A percentile compares a stretch with the other conserved stretches of the same genome.
Conservation (phyloP, 805 yeast species). For the Ogataea dorogensis region DNA sequence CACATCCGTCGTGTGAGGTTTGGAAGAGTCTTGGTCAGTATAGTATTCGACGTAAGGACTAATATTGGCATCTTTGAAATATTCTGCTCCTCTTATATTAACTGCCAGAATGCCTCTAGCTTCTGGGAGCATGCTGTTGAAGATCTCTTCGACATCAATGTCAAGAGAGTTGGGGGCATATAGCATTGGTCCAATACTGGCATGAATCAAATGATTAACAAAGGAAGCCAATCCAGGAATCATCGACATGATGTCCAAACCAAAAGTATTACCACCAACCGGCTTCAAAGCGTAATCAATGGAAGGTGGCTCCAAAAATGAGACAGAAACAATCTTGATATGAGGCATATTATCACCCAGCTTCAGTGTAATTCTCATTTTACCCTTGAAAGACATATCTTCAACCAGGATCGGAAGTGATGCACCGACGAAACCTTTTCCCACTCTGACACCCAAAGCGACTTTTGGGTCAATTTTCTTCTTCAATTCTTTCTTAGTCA, state of each 20-base stretch:
- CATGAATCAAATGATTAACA: slow-evolving; percentile 66
- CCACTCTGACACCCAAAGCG: slow-evolving; percentile 75
- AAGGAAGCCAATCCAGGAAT: slow-evolving; percentile 76
- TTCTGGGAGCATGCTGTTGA: slow-evolving; percentile 62
- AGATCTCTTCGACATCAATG: slow-evolving; percentile 67
- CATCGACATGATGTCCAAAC: slow-evolving; percentile 79
- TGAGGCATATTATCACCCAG: slow-evolving; percentile 73
- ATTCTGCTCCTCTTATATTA: slow-evolving; percentile 53
- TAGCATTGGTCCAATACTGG: slow-evolving; percentile 71
- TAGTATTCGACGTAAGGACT: slow-evolving; percentile 46
- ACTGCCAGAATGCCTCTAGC: slow-evolving; percentile 70
- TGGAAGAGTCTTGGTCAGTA: slow-evolving; percentile 37
- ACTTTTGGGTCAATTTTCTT: slow-evolving; percentile 77
- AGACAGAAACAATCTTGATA: slow-evolving; percentile 66
- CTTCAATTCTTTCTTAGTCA: slow-evolving; percentile 73
- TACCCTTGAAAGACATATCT: slow-evolving; percentile 73
- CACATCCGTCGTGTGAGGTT: slow-evolving; percentile 46
- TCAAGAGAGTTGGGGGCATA: slow-evolving; percentile 82
- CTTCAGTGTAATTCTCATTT: slow-evolving; percentile 61
- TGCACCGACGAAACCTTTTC: slow-evolving; percentile 77
- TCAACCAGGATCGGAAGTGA: slow-evolving; percentile 76
- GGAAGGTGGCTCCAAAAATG: slow-evolving; percentile 72
- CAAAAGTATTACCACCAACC: slow-evolving; percentile 86
- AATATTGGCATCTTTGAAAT: slow-evolving; percentile 42
- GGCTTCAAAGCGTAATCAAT: slow-evolving; percentile 82